phyloP scores from a whole-genome alignment of 1,284 basidiomycete species.

The Pseudomicrostroma phylloplanum region DNA sequence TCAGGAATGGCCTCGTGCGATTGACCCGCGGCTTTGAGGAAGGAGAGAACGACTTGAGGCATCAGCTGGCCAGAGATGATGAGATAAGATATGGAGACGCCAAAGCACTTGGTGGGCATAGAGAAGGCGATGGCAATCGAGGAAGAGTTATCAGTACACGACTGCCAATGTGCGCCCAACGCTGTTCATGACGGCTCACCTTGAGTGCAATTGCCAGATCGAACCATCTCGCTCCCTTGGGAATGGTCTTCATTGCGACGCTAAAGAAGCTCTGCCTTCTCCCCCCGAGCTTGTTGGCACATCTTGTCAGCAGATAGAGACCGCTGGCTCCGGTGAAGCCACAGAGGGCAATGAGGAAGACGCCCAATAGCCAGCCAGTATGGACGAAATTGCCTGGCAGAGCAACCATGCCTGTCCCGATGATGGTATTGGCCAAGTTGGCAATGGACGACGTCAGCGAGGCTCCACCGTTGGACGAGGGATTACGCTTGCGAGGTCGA shows the following conservation, averaged over 20 bases:
- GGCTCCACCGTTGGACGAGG: slow-evolving; percentile 1
- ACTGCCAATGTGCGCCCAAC: too few relatives aligned
- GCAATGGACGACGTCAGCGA: slow-evolving; percentile 39
- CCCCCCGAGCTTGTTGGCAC: slow-evolving; percentile 67
- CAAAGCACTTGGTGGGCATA: slow-evolving; percentile 52
- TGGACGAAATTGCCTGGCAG: slow-evolving; percentile 52
- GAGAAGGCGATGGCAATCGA: neutral
- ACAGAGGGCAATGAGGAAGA: slow-evolving; percentile 79
- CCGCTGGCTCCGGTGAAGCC: slow-evolving; percentile 76
- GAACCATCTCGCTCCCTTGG: slow-evolving; percentile 72
- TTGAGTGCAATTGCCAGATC: slow-evolving; percentile 83
- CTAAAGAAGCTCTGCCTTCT: slow-evolving; percentile 34
- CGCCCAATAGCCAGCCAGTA: slow-evolving; percentile 60
- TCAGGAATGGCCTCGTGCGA: slow-evolving; percentile 26
- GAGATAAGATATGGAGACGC: slow-evolving; percentile 80
- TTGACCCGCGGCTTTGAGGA: slow-evolving; percentile 53
- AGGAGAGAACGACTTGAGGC: slow-evolving; percentile 81
- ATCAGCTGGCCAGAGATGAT: slow-evolving; percentile 58
- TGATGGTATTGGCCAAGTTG: slow-evolving; percentile 50
- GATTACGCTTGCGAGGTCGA: neutral
- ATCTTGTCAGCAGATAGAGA: slow-evolving; percentile 78
- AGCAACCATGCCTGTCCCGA: slow-evolving; percentile 48
- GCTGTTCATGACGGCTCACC: slow-evolving; percentile 8
- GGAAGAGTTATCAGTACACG: too few relatives aligned
- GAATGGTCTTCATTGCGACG: slow-evolving; percentile 50